Base-by-base conservation (phyloP, 2,329 filamentous ascomycete species). In the Ceratocystis variospora region DNA sequence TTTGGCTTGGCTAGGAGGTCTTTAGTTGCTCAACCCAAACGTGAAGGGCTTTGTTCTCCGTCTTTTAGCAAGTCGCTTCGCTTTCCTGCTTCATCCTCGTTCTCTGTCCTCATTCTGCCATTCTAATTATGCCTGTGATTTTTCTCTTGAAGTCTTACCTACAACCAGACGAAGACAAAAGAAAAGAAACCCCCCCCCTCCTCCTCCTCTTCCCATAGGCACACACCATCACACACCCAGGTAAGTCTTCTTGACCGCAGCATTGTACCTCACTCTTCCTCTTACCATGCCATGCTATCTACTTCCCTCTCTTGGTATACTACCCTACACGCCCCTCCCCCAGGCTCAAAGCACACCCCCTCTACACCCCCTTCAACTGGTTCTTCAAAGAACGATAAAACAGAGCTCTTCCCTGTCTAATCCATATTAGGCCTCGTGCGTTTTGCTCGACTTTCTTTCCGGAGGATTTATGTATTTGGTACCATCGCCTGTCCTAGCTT, bases 381-480 rank as follows among this genome's bases (percentile, higher is more conserved):
- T 62, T 62, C 61, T 62, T 62, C 61, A 28, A 62, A 62, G 19
- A 62, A 62, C 61, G 61, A 62, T 62, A 62, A 62, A 62, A 62
- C 37, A 62, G 61, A 46, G 45, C 61, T 62, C 45, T 62, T 62
- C 61, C 61, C 61, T 62, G 61, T 62, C 61, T 44, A 44, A 19
- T 62, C 61, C 61, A 46, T 62, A 62, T 62, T 62, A 46, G 61
- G 61, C 61, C 28, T 62, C 61, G 41, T 62, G 61, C 61, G 61
- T 62, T 62, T 62, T 62, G 41, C 61, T 48, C 37, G 25, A 28
- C 45, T 46, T 62, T 28, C 41, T 62, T 62, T 62, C 61, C 61
- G 41, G 61, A 45, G 59, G 59, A 62, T 62, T 44, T 46, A 62
- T 62, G 61, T 62, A 62, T 22, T 48, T 62, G 53, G 53, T 57